Evolutionary conservation across 192 early-diverging fungal species (phyloP).

Genomic region (Funneliformis mosseae): DNA sequence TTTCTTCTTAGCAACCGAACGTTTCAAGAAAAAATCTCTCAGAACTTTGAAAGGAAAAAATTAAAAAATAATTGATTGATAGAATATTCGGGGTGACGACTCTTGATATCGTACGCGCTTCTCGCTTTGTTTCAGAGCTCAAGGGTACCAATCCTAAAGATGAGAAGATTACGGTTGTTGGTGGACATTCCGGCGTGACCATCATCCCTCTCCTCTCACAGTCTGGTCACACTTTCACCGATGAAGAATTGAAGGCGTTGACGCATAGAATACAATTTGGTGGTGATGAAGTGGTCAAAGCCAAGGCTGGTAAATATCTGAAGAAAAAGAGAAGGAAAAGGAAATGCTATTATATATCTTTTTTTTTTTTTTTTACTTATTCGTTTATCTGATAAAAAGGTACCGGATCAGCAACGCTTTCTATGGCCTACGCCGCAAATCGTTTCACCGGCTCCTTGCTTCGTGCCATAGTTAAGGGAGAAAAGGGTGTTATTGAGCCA

Average conservation of each 20-base stretch:
- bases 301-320: constrained; percentile 62
- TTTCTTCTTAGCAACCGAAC: too few species aligned
- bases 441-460: constrained; percentile 89
- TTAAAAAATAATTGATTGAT: constrained; percentile 2
- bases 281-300: constrained; percentile 98
- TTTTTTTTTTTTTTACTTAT: not conserved
- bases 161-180: constrained; percentile 81
- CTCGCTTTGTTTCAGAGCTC: constrained; percentile 83
- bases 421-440: constrained; percentile 85
- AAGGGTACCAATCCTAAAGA: constrained; percentile 70
- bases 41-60: not conserved
- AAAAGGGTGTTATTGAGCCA: constrained; percentile 83
- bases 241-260: constrained; percentile 81
- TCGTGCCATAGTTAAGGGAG: constrained; percentile 64
- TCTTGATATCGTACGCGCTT: constrained; percentile 92
- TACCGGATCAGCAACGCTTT: constrained; percentile 83
- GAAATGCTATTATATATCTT: not conserved
- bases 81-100: constrained; percentile 93
- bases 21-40: too few species aligned
- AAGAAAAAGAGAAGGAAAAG: not conserved
- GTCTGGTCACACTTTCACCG: constrained; percentile 69
- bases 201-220: constrained; percentile 91
- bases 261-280: constrained; percentile 97
- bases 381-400: constrained; percentile 35
- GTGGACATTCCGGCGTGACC: constrained; percentile 95